Conservation (phyloP, 1,284 basidiomycete species). For the Naganishia cerealis region DNA sequence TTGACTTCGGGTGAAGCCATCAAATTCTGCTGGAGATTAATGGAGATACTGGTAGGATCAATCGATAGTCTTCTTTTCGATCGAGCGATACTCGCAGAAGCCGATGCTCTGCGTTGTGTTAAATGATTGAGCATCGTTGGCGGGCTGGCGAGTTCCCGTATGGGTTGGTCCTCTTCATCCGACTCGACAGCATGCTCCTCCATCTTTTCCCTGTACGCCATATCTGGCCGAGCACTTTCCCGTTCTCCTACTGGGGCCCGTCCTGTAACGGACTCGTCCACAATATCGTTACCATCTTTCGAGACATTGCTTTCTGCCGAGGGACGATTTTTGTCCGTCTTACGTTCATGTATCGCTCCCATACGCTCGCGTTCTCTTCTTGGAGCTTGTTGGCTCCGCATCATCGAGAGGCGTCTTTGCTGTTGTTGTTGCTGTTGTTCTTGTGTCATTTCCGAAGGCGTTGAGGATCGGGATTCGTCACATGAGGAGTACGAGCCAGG, state of each 20-base stretch:
- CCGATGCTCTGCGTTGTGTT: neutral
- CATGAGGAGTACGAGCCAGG: slow-evolving; percentile 50
- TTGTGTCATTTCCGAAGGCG: slow-evolving; percentile 36
- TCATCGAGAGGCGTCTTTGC: slow-evolving; percentile 34
- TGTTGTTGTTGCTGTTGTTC: slow-evolving; percentile 24
- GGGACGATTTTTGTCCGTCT: slow-evolving; percentile 27
- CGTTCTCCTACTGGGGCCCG: neutral
- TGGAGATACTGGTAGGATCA: slow-evolving; percentile 26
- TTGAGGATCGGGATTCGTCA: slow-evolving; percentile 46
- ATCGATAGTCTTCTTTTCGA: slow-evolving; percentile 20
- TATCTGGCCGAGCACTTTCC: slow-evolving; percentile 18
- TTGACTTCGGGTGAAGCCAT: slow-evolving; percentile 20
- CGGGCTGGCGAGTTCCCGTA: slow-evolving; percentile 17
- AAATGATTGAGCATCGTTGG: neutral
- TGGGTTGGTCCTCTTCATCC: slow-evolving; percentile 24
- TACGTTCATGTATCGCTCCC: slow-evolving; percentile 35
- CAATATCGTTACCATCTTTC: neutral
- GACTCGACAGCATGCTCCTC: slow-evolving; percentile 18
- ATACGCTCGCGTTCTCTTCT: slow-evolving; percentile 45
- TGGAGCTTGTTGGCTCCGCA: slow-evolving; percentile 50
- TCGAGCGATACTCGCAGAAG: slow-evolving; percentile 14
- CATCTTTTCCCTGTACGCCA: slow-evolving; percentile 18
- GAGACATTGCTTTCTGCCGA: neutral
- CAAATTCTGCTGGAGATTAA: slow-evolving; percentile 17
- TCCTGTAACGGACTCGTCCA: slow-evolving; percentile 2